phyloP scores from a whole-genome alignment of 306 rosid genomes.

The Prosopis cineraria region DNA sequence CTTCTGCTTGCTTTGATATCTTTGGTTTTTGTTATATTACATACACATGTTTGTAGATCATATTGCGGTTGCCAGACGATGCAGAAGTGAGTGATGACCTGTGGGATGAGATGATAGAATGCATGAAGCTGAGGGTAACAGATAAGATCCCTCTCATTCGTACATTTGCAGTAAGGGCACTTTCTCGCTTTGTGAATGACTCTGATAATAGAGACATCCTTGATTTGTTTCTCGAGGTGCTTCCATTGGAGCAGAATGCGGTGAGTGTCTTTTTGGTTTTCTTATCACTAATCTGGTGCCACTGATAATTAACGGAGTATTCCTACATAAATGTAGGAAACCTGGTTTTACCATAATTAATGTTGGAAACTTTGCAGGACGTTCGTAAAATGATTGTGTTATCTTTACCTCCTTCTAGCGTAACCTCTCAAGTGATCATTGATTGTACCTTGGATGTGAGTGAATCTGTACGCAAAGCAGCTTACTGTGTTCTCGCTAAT shows the following conservation, averaged over 20 bases:
- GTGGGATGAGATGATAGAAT: conserved; percentile 90
- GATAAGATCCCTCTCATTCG: conserved; percentile 84
- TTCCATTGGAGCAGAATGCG: conserved; percentile 20
- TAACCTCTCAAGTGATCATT: conserved; percentile 76
- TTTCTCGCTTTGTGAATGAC: conserved; percentile 90
- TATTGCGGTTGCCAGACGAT: conserved; percentile 89
- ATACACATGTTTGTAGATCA: conserved; percentile 59
- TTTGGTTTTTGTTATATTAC: neutral
- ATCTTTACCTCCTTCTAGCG: conserved; percentile 86
- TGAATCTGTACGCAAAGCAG: conserved; percentile 86
- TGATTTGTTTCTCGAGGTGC: conserved; percentile 60
- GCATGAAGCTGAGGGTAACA: conserved; percentile 69
- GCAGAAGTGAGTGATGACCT: conserved; percentile 85
- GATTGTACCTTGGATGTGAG: conserved; percentile 92
- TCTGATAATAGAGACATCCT: conserved; percentile 77
- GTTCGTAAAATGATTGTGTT: conserved; percentile 85
- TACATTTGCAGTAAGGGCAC: conserved; percentile 85
- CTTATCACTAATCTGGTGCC: neutral
- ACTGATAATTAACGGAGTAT: neutral
- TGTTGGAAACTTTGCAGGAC: conserved; percentile 58
- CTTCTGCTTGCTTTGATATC: neutral
- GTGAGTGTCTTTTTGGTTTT: neutral
- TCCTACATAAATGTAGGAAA: conserved; percentile 16
- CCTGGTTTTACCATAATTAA: conserved; percentile 17
- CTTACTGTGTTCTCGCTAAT: conserved; percentile 81